These are phyloP conservation scores for Candida insectalens DNA, from an alignment of 805 yeast genomes.

Conservation along the genomic window DNA sequence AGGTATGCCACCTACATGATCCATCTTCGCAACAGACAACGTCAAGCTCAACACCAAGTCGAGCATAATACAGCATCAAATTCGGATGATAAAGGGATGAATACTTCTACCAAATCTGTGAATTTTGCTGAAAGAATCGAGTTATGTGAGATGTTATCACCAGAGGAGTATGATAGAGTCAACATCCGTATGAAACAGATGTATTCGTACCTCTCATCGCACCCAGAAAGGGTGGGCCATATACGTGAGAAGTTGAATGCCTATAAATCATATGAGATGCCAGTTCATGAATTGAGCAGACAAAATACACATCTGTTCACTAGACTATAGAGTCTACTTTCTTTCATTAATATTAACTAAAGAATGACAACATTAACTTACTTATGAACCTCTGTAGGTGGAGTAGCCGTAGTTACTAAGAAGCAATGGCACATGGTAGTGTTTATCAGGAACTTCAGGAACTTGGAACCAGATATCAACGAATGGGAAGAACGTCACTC, in stretches of 20 bases:
- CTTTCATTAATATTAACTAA: too few relatives aligned
- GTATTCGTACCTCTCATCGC: conserved; percentile 33
- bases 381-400: conserved; percentile 69
- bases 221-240: conserved; percentile 39
- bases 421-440: conserved; percentile 83
- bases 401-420: conserved; percentile 82
- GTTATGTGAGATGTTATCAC: conserved; percentile 43
- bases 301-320: conserved; percentile 55
- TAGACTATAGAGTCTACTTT: too few relatives aligned
- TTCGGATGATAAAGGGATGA: background rate
- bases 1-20: background rate
- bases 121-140: conserved; percentile 36
- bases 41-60: too few relatives aligned
- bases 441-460: conserved; percentile 58
- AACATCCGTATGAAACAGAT: conserved; percentile 40
- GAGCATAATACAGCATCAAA: too few relatives aligned
- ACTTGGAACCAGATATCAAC: conserved; percentile 74
- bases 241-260: conserved; percentile 58
- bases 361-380: too few relatives aligned
- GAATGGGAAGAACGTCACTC: conserved; percentile 68
- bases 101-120: conserved; percentile 5
- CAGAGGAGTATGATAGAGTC: conserved; percentile 43
- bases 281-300: conserved; percentile 52
- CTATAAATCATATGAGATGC: conserved; percentile 55
- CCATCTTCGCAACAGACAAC: too few relatives aligned